Conservation (phyloP, 2,329 filamentous ascomycete species). For the Diaporthe sp. region DNA sequence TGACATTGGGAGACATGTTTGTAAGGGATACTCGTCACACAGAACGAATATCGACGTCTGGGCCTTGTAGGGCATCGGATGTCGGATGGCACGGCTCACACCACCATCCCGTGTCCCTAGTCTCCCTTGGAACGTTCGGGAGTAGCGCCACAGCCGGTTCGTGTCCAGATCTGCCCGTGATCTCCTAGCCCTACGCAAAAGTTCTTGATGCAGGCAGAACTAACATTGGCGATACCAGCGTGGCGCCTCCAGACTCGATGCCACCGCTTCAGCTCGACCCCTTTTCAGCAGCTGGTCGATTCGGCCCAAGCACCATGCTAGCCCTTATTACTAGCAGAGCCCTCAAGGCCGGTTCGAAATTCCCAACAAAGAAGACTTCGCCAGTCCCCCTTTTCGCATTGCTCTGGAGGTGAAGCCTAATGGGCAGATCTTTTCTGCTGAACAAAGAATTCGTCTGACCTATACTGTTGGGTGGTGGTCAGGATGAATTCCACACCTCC, state of each 20-base stretch:
- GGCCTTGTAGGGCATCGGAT: neutral
- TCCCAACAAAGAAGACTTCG: neutral
- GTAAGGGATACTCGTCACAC: rapidly evolving
- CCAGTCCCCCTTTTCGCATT: neutral
- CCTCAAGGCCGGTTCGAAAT: neutral
- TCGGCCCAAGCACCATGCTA: neutral
- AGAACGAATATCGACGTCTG: neutral
- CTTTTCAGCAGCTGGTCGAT: neutral
- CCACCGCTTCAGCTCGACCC: neutral
- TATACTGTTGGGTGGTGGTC: neutral
- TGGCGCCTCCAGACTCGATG: neutral
- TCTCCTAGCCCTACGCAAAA: neutral
- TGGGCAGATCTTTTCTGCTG: neutral
- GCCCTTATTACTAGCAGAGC: neutral
- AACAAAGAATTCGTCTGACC: neutral
- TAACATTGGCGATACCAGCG: neutral
- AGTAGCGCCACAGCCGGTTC: neutral
- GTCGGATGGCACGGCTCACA: neutral
- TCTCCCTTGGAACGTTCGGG: neutral
- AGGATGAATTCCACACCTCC: neutral
- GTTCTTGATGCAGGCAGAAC: neutral
- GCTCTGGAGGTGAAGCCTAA: neutral
- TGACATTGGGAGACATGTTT: neutral
- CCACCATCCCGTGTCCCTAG: conserved; percentile 2
- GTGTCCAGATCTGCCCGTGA: neutral